Conservation (phyloP, 179 eudicot species). For the Beta lomatogona region DNA sequence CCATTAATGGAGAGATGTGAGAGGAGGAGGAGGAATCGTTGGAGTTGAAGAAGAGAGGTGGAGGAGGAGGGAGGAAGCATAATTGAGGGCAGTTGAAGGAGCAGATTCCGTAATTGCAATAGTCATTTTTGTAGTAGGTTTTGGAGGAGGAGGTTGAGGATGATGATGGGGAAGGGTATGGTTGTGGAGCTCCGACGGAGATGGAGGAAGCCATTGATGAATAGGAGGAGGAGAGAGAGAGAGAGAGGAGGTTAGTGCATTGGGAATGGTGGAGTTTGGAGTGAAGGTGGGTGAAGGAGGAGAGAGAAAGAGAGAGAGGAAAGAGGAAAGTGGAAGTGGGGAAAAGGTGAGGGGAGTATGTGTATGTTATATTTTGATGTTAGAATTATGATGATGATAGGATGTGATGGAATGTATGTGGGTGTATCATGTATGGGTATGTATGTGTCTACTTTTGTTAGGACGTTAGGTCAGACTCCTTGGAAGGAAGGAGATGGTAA, state of each 20-base stretch:
- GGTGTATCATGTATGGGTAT: too few relatives aligned
- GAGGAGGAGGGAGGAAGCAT: constrained; percentile 60
- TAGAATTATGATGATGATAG: too few relatives aligned
- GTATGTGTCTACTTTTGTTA: background rate
- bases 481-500: too few relatives aligned
- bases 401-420: too few relatives aligned
- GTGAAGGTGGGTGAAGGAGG: constrained; percentile 3
- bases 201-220: constrained; percentile 6
- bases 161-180: constrained; percentile 27
- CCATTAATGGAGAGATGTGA: constrained; percentile 64
- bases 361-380: too few relatives aligned
- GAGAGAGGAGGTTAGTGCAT: background rate
- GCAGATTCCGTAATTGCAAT: constrained; percentile 56
- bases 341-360: background rate
- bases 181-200: constrained; percentile 41
- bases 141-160: constrained; percentile 9
- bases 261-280: constrained; percentile 7
- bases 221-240: too few relatives aligned
- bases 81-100: constrained; percentile 59
- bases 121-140: constrained; percentile 15
- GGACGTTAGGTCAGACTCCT: too few relatives aligned
- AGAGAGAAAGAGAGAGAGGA: background rate
- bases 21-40: constrained; percentile 17
- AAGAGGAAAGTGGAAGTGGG: constrained; percentile 15
- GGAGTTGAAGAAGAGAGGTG: constrained; percentile 30